These are phyloP conservation scores for Cryptosporidium ubiquitum DNA, from an alignment of 169 alveolate species.

Conservation along the genomic window DNA sequence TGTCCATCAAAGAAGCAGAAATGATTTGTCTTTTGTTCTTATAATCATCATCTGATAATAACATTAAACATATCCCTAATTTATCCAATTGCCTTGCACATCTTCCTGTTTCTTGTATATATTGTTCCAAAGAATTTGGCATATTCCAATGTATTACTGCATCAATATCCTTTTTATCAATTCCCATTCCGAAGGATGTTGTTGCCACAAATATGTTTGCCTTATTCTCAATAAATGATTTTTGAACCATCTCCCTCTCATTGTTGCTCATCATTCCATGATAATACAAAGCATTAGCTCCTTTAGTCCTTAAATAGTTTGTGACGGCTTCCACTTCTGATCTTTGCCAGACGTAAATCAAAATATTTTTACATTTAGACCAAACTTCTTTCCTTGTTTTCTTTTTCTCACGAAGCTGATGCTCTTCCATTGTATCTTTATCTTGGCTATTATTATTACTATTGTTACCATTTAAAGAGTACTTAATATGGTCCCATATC, in stretches of 20 bases:
- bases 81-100: slow-evolving; percentile 73
- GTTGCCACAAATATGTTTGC: slow-evolving; percentile 88
- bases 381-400: slow-evolving; percentile 45
- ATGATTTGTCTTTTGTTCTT: slow-evolving; percentile 39
- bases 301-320: slow-evolving; percentile 75
- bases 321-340: slow-evolving; percentile 77
- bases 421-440: neutral
- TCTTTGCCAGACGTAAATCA: slow-evolving; percentile 72
- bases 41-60: slow-evolving; percentile 57
- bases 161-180: slow-evolving; percentile 89
- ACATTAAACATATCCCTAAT: slow-evolving; percentile 21
- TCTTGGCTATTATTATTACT: neutral
- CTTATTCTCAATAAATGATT: slow-evolving; percentile 80
- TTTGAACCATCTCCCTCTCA: slow-evolving; percentile 78
- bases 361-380: slow-evolving; percentile 54
- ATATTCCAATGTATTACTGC: slow-evolving; percentile 90
- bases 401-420: neutral
- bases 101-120: slow-evolving; percentile 91
- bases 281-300: slow-evolving; percentile 72
- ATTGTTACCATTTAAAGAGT: neutral
- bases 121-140: slow-evolving; percentile 90
- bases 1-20: slow-evolving; percentile 29
- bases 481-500: slow-evolving; percentile 55
- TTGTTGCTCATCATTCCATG: slow-evolving; percentile 72
- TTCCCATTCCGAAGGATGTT: slow-evolving; percentile 93